Percentiles rank a stretch among this genome's conserved stretches.
These are phyloP conservation scores for Cryptococcus maquisensis DNA, from an alignment of 1,284 basidiomycete genomes.

Conservation along the genomic window DNA sequence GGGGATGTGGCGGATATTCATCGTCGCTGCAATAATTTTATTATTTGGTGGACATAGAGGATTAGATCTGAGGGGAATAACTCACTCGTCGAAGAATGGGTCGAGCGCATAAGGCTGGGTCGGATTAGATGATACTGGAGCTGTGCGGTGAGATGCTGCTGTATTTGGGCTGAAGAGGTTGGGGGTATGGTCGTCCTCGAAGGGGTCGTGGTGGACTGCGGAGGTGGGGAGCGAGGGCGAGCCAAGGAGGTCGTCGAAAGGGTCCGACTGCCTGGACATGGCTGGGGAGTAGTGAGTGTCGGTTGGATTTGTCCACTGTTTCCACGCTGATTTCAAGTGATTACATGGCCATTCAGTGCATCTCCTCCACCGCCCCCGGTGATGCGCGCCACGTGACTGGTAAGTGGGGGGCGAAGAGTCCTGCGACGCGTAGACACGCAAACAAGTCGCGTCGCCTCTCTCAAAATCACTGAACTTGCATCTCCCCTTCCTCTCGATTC, in stretches of 20 bases:
- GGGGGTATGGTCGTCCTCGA: slow-evolving; percentile 28
- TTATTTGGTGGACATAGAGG: not conserved
- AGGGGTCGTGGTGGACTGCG: slow-evolving; percentile 29
- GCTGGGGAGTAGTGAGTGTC: not conserved
- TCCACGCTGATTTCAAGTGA: too few species aligned
- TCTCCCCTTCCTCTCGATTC: not conserved
- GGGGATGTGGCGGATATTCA: slow-evolving; percentile 23
- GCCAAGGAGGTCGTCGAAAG: slow-evolving; percentile 45
- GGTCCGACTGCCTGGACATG: slow-evolving; percentile 29
- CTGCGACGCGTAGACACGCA: not conserved
- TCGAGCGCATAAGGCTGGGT: slow-evolving; percentile 41
- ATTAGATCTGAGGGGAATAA: not conserved
- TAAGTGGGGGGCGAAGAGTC: not conserved
- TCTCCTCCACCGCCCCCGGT: too few species aligned
- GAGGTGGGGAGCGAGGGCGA: slow-evolving; percentile 28
- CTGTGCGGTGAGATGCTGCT: not conserved
- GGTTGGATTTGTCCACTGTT: too few species aligned
- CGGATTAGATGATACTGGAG: slow-evolving; percentile 2
- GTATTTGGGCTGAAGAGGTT: slow-evolving; percentile 14
- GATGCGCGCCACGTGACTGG: too few species aligned
- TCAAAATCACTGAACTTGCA: too few species aligned
- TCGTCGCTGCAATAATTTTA: slow-evolving; percentile 33
- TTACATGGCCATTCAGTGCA: too few species aligned
- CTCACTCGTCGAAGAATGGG: slow-evolving; percentile 50
- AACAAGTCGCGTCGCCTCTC: not conserved